A percentile compares a stretch with the other conserved stretches of the same genome.
Evolutionary conservation across 768 basidiomycete genomes (phyloP).

Genomic region (Russula earlei): DNA sequence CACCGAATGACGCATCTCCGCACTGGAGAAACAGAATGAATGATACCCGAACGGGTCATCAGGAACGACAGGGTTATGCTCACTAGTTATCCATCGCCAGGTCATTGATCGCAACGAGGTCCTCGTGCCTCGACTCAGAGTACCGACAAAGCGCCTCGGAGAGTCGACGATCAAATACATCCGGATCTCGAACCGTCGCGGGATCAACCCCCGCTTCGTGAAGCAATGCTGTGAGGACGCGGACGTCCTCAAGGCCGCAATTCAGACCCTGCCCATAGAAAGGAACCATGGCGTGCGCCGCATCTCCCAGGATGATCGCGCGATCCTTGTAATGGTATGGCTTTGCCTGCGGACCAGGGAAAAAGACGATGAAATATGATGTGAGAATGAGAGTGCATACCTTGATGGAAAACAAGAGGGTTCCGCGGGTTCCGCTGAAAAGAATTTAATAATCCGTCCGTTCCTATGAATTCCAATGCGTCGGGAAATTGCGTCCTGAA

Average conservation of each 20-base stretch:
- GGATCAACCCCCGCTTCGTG: slow-evolving; percentile 59
- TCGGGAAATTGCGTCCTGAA: slow-evolving; percentile 83
- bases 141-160: slow-evolving; percentile 66
- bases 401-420: slow-evolving; percentile 86
- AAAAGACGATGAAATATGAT: background rate
- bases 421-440: slow-evolving; percentile 81
- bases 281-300: slow-evolving; percentile 98
- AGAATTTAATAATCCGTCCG: slow-evolving; percentile 63
- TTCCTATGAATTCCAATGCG: slow-evolving; percentile 78
- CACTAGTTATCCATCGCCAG: slow-evolving; percentile 97
- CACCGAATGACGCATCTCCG: slow-evolving; percentile 92
- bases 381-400: slow-evolving; percentile 37
- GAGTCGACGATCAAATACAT: slow-evolving; percentile 45
- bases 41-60: slow-evolving; percentile 17
- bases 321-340: slow-evolving; percentile 90
- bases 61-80: slow-evolving; percentile 30
- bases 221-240: slow-evolving; percentile 72
- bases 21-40: slow-evolving; percentile 40
- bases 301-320: slow-evolving; percentile 84
- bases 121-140: slow-evolving; percentile 73
- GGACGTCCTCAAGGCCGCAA: slow-evolving; percentile 94
- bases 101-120: slow-evolving; percentile 83
- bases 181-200: slow-evolving; percentile 28
- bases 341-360: slow-evolving; percentile 41
- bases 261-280: slow-evolving; percentile 97